Conservation (phyloP, 345 rosid species). For the Schrenkiella parvula region DNA sequence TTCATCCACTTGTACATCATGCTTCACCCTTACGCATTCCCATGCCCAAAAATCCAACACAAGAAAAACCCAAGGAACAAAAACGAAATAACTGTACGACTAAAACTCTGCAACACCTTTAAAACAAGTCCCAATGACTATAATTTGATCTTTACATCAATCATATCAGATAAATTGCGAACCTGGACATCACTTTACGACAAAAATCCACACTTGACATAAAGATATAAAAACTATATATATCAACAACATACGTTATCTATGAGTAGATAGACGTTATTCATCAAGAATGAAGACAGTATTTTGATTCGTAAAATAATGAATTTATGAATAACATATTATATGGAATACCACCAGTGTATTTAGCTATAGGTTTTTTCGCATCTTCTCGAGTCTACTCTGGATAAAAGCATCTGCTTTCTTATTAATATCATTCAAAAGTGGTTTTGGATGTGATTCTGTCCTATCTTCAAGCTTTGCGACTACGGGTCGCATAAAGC, state of each 20-base stretch:
- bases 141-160: too few species aligned
- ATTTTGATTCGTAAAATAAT: background rate
- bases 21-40: background rate
- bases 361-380: constrained; percentile 10
- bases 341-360: background rate
- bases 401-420: constrained; percentile 25
- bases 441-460: background rate
- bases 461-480: background rate
- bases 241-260: background rate
- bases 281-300: background rate
- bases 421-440: constrained; percentile 20
- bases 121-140: too few species aligned
- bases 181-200: background rate
- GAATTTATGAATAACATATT: background rate
- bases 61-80: background rate
- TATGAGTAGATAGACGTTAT: background rate
- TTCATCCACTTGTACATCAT: constrained; percentile 16
- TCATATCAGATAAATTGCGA: too few species aligned
- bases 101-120: background rate
- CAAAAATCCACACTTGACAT: too few species aligned
- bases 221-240: background rate
- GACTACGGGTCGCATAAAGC: background rate
- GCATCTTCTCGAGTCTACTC: constrained; percentile 27
- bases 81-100: background rate
- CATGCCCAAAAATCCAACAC: constrained; percentile 1